phyloP scores from a whole-genome alignment of 2,329 filamentous ascomycete genomes.

The Cordyceps cateniannulata region DNA sequence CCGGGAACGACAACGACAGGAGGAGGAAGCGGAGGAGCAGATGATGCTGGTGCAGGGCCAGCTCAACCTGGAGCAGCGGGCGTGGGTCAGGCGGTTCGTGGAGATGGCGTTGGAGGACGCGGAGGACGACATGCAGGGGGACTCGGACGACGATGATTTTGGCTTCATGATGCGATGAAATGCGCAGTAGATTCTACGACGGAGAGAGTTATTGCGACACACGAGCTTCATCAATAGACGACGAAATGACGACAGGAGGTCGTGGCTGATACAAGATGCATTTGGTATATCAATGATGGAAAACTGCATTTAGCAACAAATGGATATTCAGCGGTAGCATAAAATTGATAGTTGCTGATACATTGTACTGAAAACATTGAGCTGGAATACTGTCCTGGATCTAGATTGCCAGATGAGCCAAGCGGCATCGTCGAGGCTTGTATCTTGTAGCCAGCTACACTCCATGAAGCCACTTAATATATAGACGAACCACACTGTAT shows the following conservation, averaged over 20 bases:
- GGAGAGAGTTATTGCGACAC: not conserved
- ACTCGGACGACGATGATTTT: conserved; percentile 28
- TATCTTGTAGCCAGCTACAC: not conserved
- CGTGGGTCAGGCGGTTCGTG: conserved; percentile 50
- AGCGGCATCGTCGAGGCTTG: not conserved
- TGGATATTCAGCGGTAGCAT: no score
- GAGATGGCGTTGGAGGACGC: conserved; percentile 46
- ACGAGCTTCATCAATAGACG: not conserved
- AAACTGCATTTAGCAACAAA: not conserved
- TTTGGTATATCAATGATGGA: not conserved
- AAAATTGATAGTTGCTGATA: not conserved
- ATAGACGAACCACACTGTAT: not conserved
- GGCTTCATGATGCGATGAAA: conserved; percentile 16
- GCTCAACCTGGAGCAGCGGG: conserved; percentile 41
- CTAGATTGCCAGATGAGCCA: not conserved
- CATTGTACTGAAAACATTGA: not conserved
- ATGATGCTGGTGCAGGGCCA: conserved; percentile 18
- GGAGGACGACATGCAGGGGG: conserved; percentile 43
- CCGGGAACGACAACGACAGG: conserved; percentile 13
- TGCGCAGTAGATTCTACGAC: not conserved
- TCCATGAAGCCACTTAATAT: not conserved
- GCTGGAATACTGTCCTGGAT: no score
- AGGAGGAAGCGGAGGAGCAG: not conserved
- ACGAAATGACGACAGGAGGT: not conserved
- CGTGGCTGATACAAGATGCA: not conserved